Evolutionary conservation across 441 rosid genomes (phyloP).

Genomic region (Monsonia emarginata): DNA sequence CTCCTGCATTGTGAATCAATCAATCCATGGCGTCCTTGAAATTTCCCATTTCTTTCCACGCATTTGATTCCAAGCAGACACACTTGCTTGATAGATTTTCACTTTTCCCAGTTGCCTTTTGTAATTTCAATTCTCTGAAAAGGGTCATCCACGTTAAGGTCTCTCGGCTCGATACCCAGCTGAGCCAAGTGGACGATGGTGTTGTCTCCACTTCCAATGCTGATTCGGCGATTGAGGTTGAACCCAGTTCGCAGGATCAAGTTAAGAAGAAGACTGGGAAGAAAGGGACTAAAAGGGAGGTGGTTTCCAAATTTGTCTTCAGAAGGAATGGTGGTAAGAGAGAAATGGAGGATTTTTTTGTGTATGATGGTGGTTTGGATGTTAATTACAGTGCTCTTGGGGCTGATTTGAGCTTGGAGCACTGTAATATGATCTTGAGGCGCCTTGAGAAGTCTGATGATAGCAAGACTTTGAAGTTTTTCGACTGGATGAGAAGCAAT

Average conservation of each 20-base stretch:
- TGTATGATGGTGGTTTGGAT: constrained; percentile 39
- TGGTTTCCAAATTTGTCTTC: constrained; percentile 26
- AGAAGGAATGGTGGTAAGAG: constrained; percentile 25
- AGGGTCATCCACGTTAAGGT: constrained; percentile 30
- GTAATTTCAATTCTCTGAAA: constrained; percentile 25
- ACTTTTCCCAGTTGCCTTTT: constrained; percentile 26
- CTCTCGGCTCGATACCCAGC: constrained; percentile 30
- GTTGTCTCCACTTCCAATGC: constrained; percentile 12
- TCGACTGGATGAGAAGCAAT: constrained; percentile 67
- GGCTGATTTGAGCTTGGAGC: constrained; percentile 38
- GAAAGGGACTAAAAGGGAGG: constrained; percentile 26
- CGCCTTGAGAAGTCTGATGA: constrained; percentile 53
- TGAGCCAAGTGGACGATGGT: constrained; percentile 22
- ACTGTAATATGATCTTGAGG: constrained; percentile 51
- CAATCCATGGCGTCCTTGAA: constrained; percentile 44
- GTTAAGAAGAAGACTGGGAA: constrained; percentile 13
- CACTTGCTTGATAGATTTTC: constrained; percentile 34
- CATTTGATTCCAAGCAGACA: constrained; percentile 41
- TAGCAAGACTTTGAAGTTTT: constrained; percentile 44
- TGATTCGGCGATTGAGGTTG: constrained; percentile 20
- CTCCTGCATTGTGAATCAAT: not conserved
- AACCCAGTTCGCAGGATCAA: constrained; percentile 17
- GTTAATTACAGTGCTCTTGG: constrained; percentile 39
- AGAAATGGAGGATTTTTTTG: constrained; percentile 27
- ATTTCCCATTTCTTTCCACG: constrained; percentile 33